Conservation (phyloP, 495 filamentous ascomycete species). For the Neurospora hispaniola region DNA sequence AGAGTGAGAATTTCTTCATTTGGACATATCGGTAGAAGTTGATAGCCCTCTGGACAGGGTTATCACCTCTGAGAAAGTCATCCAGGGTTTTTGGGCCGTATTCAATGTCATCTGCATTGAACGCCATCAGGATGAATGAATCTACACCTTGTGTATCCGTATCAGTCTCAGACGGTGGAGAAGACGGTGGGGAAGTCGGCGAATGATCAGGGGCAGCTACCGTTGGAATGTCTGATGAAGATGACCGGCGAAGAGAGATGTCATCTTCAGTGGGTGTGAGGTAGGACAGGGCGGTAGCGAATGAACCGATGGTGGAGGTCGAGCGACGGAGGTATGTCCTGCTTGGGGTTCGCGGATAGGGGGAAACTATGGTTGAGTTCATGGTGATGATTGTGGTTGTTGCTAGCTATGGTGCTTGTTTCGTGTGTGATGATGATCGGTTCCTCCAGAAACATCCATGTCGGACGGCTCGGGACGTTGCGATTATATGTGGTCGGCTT, state of each 20-base stretch:
- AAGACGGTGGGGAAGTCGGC: neutral
- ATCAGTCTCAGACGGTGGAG: neutral
- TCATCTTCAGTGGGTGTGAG: neutral
- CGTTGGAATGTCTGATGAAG: neutral
- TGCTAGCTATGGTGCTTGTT: neutral
- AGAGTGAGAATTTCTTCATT: neutral
- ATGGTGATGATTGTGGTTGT: neutral
- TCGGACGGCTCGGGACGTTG: neutral
- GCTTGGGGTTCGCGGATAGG: neutral
- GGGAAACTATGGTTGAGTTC: neutral
- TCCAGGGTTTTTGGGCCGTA: neutral
- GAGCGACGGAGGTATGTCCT: neutral
- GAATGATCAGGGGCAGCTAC: neutral
- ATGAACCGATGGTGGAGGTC: neutral
- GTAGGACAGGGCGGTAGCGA: neutral
- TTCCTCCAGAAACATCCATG: neutral
- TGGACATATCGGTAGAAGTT: neutral
- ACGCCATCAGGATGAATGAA: neutral
- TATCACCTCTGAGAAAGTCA: neutral
- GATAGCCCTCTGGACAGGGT: neutral
- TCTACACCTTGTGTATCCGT: neutral
- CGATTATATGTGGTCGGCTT: neutral
- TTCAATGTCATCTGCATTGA: neutral
- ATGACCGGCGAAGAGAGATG: neutral
- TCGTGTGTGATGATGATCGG: neutral